Conservation (phyloP, 257 asterid species). For the Mitragyna speciosa region DNA sequence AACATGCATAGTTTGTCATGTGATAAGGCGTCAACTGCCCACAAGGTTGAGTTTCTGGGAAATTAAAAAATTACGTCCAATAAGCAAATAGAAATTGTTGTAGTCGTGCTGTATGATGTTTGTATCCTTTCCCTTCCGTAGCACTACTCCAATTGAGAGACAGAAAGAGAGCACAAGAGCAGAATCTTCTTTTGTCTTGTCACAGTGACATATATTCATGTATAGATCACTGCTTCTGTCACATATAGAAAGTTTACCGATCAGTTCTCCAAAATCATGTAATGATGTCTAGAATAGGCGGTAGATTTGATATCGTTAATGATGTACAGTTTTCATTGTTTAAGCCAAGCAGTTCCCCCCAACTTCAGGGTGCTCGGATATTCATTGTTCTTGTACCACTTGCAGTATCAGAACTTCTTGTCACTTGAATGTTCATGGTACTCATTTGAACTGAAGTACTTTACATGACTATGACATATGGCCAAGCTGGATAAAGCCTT, state of each 20-base stretch:
- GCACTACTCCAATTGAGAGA: neutral
- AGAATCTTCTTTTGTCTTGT: neutral
- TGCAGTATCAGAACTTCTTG: neutral
- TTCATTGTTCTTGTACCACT: neutral
- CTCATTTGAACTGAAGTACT: neutral
- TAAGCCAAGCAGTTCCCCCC: neutral
- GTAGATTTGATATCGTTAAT: neutral
- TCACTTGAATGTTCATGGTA: neutral
- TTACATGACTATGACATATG: too few relatives aligned
- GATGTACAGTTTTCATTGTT: neutral
- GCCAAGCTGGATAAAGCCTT: neutral
- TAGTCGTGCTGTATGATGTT: neutral
- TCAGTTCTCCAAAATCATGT: neutral
- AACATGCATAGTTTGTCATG: neutral
- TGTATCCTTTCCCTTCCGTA: neutral
- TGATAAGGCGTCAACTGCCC: neutral
- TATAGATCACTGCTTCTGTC: neutral
- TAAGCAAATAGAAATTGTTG: neutral
- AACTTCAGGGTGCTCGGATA: neutral
- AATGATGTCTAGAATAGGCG: neutral
- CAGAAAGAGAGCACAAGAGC: neutral
- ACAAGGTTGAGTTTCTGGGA: neutral
- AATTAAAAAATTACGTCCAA: neutral
- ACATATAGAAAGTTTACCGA: neutral
- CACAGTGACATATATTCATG: neutral